These are phyloP conservation scores for Aureobasidium namibiae DNA, from an alignment of 2,329 filamentous ascomycete genomes.

Conservation along the genomic window DNA sequence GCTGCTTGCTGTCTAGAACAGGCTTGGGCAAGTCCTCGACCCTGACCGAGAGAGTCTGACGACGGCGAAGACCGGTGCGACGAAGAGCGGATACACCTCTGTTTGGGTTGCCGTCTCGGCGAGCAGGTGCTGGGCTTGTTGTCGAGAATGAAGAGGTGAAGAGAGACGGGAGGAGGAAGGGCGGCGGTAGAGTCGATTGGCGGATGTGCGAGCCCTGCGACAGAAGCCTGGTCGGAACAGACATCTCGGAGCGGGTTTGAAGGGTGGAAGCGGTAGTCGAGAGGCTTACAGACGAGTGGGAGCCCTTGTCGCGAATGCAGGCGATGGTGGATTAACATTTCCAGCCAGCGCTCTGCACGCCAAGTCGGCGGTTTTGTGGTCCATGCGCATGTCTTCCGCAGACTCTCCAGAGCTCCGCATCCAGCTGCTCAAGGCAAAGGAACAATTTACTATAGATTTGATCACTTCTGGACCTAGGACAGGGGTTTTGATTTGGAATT, in stretches of 20 bases:
- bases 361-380: background rate
- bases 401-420: background rate
- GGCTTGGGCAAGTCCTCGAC: constrained; percentile 67
- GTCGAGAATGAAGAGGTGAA: constrained; percentile 27
- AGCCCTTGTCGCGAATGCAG: background rate
- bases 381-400: background rate
- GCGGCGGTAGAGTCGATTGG: constrained; percentile 21
- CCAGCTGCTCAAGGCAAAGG: background rate
- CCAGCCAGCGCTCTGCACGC: constrained; percentile 5
- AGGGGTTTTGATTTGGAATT: background rate
- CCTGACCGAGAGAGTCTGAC: constrained; percentile 65
- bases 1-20: constrained; percentile 49
- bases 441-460: background rate
- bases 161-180: constrained; percentile 28
- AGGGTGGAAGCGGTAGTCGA: background rate
- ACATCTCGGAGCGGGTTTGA: background rate
- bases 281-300: background rate
- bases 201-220: constrained; percentile 5
- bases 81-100: constrained; percentile 78
- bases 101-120: constrained; percentile 63
- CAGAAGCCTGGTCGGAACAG: constrained; percentile 4
- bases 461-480: background rate
- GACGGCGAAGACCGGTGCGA: constrained; percentile 57
- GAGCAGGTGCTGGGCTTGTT: constrained; percentile 18
- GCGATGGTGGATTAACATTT: constrained; percentile 10